phyloP scores from a whole-genome alignment of 2,329 filamentous ascomycete species.

The Aspergillus sp. region DNA sequence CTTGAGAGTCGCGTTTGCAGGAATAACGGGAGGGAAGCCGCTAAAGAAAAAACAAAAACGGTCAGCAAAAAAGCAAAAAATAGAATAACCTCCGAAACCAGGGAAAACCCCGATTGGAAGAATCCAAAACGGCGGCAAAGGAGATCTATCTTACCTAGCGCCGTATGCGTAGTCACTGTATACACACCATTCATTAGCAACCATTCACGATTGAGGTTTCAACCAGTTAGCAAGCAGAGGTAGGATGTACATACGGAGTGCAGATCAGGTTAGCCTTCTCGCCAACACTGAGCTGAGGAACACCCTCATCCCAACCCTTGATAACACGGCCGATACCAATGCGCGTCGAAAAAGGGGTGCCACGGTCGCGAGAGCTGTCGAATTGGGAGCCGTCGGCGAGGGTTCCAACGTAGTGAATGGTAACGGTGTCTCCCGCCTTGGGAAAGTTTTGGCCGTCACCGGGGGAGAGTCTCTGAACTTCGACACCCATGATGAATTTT shows the following conservation, averaged over 20 bases:
- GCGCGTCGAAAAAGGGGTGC: constrained; percentile 65
- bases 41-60: neutral
- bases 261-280: constrained; percentile 88
- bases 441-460: constrained; percentile 66
- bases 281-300: constrained; percentile 80
- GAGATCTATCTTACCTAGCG: constrained; percentile 14
- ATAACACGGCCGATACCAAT: constrained; percentile 89
- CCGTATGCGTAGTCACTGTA: constrained; percentile 43
- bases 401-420: constrained; percentile 89
- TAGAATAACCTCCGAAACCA: neutral
- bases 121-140: neutral
- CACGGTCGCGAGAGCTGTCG: constrained; percentile 74
- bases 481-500: constrained; percentile 64
- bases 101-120: neutral
- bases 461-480: constrained; percentile 61
- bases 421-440: constrained; percentile 67
- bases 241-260: constrained; percentile 57
- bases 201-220: neutral
- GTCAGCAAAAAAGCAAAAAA: neutral
- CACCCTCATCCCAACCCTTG: constrained; percentile 84
- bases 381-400: constrained; percentile 66
- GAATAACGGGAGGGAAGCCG: constrained; percentile 77
- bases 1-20: constrained; percentile 69
- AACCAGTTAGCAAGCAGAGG: neutral
- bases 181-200: constrained; percentile 3